A percentile compares a stretch with the other conserved stretches of the same genome.
These are phyloP conservation scores for Epichloe uncinata DNA, from an alignment of 2,329 filamentous ascomycete genomes.

Conservation along the genomic window DNA sequence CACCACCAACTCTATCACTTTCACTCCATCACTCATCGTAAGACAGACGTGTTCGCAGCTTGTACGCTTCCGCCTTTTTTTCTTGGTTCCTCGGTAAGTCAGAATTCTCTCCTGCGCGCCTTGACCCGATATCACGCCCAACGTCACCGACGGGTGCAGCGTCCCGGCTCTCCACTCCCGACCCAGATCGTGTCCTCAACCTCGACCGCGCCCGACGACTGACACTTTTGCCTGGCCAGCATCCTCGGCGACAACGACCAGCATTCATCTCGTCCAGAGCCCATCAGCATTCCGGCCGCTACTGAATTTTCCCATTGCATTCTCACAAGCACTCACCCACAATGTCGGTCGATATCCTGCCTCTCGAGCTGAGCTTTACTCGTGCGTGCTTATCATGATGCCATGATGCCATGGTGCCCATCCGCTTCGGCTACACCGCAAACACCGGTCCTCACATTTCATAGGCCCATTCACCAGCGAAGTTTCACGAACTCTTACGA, in stretches of 20 bases:
- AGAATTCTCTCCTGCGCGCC: too few species aligned
- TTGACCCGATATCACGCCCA: too few species aligned
- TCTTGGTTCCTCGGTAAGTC: too few species aligned
- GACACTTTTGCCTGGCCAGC: neutral
- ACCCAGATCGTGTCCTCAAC: conserved; percentile 4
- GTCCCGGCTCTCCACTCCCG: neutral
- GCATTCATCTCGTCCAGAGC: neutral
- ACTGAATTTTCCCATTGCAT: neutral
- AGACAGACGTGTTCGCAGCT: too few species aligned
- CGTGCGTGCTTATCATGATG: conserved; percentile 57
- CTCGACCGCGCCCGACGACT: neutral
- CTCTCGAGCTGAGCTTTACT: conserved; percentile 81
- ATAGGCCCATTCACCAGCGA: conserved; percentile 54
- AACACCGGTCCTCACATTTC: conserved; percentile 7
- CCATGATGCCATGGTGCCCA: neutral
- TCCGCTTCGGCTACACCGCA: neutral
- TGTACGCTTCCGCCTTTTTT: too few species aligned
- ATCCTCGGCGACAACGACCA: neutral
- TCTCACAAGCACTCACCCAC: conserved; percentile 16
- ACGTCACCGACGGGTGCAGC: too few species aligned
- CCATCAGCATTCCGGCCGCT: neutral
- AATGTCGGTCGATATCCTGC: conserved; percentile 95
- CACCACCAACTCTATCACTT: too few species aligned
- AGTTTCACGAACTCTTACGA: conserved; percentile 50
- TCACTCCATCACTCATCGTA: too few species aligned